Conservation (phyloP, 768 basidiomycete genomes). For the Boletus insuetus region DNA sequence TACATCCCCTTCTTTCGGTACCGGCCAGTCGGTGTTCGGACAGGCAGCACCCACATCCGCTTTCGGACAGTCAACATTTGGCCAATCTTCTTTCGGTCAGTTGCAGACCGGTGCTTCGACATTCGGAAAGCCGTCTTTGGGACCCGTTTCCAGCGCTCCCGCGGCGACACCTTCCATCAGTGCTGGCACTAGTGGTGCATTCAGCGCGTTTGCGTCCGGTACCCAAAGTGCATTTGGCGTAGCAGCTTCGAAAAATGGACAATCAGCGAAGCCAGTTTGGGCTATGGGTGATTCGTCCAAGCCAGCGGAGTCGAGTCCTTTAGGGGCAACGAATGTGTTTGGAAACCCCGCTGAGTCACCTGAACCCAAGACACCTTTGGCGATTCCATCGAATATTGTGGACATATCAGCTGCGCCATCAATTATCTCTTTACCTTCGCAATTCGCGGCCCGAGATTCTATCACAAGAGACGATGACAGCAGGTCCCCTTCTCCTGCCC, state of each 20-base stretch:
- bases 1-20: slow-evolving; percentile 32
- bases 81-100: slow-evolving; percentile 33
- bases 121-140: slow-evolving; percentile 27
- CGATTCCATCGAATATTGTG: slow-evolving; percentile 2
- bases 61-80: slow-evolving; percentile 42
- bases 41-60: slow-evolving; percentile 19
- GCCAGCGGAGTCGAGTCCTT: slow-evolving; percentile 5
- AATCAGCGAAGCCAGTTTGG: slow-evolving; percentile 26
- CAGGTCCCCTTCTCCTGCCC: slow-evolving; percentile 28
- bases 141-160: slow-evolving; percentile 6
- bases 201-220: slow-evolving; percentile 34
- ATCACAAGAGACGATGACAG: slow-evolving; percentile 19
- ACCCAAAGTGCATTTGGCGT: slow-evolving; percentile 30
- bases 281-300: slow-evolving; percentile 8
- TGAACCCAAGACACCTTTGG: slow-evolving; percentile 12
- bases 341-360: slow-evolving; percentile 7
- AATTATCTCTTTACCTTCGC: too few species aligned
- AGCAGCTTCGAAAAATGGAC: slow-evolving; percentile 14
- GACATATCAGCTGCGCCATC: not conserved
- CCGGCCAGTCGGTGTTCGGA: slow-evolving; percentile 35
- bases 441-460: slow-evolving; percentile 8
- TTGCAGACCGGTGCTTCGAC: slow-evolving; percentile 7
- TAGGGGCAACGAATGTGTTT: slow-evolving; percentile 4
- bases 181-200: slow-evolving; percentile 30
- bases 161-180: slow-evolving; percentile 8